A percentile compares a stretch with the other conserved stretches of the same genome.
Conservation (phyloP, 139 green algal species). For the Closterium sp. region DNA sequence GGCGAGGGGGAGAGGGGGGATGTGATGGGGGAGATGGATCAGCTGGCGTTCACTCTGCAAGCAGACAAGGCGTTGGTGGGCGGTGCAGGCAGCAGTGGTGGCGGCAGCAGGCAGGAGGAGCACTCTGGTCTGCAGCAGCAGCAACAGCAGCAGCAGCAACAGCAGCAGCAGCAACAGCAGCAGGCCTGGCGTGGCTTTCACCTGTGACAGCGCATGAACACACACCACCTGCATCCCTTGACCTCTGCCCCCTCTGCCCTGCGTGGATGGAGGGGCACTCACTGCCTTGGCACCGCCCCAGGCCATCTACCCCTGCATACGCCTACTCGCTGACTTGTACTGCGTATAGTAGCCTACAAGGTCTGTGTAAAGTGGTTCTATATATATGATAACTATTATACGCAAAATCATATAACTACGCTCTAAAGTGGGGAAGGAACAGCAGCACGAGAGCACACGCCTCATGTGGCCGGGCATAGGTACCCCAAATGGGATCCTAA, state of each 20-base stretch:
- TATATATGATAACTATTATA: neutral
- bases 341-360: neutral
- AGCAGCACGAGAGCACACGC: no score
- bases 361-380: neutral
- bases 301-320: no score
- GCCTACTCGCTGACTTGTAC: neutral
- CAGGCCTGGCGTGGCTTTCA: neutral
- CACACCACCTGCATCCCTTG: no score
- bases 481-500: no score
- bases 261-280: no score
- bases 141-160: no score
- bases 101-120: no score
- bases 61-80: neutral
- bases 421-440: neutral
- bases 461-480: no score
- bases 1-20: neutral
- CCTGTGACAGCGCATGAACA: neutral
- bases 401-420: neutral
- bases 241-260: no score
- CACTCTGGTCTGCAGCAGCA: no score
- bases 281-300: no score
- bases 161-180: no score
- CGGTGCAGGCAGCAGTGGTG: neutral
- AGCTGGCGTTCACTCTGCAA: neutral
- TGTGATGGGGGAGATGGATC: neutral